Base-by-base conservation (phyloP, 495 filamentous ascomycete genomes). In the Pyrenopolyporus hunteri region DNA sequence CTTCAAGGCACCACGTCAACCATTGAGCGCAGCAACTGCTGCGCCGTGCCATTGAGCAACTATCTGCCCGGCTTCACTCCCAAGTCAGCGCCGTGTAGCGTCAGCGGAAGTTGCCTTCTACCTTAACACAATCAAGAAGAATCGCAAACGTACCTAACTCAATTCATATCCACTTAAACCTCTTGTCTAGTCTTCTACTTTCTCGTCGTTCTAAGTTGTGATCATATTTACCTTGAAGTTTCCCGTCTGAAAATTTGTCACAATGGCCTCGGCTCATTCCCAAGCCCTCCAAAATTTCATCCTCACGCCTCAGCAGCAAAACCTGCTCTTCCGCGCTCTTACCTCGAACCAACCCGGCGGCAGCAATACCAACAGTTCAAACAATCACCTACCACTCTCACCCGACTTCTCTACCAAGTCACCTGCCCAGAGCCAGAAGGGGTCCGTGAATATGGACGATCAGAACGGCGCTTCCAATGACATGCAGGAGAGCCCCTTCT, bases 291-390 rank as follows among this genome's bases (percentile, higher is more conserved):
- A 72, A 45, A 70, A 76, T 48, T 75, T 80, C 67, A 70, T 80
- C 70, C 87, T 97, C 57, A 91, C 91, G 31, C 87, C 89, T 13
- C 86, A 89, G 66, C 91, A 98, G 73, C 91, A 97, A 76, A 87
- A 89, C 69, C 86, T 97, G 32, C 77, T 98, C 35, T 86, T 92
- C 33, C 90, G 91, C 39, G 93, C 94, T 17, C 85, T 98, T 62
- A 87, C 88, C 40, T 95, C 93, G 49, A 93, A 93, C 73, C 81
- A 54, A 59, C 67, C 51, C 8, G 72, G 64, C 36, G 66, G 68
- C 16, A 68, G 57, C 31, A 69, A 63, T n/a, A n/a, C n/a, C 17
- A 67, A 57, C 46, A 69, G 60, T n/a, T 25, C 67, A 9, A 76
- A 69, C 53, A 72, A 59, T 35, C 69, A 71, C 19, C 71, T 79